Evolutionary conservation across 139 green algal species (phyloP).

Genomic region (Micractinium conductrix): DNA sequence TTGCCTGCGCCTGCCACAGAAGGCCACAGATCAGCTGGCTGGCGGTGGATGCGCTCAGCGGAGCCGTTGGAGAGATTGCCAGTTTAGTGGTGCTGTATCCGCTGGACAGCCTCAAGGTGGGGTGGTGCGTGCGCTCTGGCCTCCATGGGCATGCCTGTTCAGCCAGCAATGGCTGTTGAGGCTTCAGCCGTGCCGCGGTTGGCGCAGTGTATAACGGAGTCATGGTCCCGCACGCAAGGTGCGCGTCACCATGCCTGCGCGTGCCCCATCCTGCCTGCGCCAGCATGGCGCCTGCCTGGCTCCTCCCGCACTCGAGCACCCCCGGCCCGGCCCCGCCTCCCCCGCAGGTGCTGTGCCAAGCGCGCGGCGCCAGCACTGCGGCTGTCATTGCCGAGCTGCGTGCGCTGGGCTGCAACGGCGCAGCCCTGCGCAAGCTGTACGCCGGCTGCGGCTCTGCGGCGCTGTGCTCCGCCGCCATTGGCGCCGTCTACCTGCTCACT

Average conservation of each 20-base stretch:
- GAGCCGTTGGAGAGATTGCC: slow-evolving; percentile 66
- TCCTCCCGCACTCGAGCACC: too few relatives aligned
- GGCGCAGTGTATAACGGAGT: too few relatives aligned
- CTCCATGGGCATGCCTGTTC: background rate
- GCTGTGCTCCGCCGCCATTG: slow-evolving; percentile 59
- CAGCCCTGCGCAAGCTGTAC: slow-evolving; percentile 49
- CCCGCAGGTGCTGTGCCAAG: slow-evolving; percentile 67
- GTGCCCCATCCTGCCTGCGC: background rate
- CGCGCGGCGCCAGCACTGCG: slow-evolving; percentile 34
- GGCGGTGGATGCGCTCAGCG: slow-evolving; percentile 62
- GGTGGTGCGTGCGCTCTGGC: background rate
- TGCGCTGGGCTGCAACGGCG: background rate
- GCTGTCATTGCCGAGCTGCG: slow-evolving; percentile 51
- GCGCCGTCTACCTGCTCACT: slow-evolving; percentile 61
- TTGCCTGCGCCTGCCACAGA: background rate
- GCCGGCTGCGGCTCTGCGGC: slow-evolving; percentile 56
- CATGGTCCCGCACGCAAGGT: too few relatives aligned
- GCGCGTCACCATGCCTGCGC: background rate
- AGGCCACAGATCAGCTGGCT: slow-evolving; percentile 27
- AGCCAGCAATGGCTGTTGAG: background rate
- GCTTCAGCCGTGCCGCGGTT: background rate
- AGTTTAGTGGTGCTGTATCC: slow-evolving; percentile 71
- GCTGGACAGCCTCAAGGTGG: slow-evolving; percentile 76
- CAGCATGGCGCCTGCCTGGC: too few relatives aligned
- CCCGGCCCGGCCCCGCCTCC: too few relatives aligned